Conservation (phyloP, 2,329 filamentous ascomycete genomes). For the Microcyclosporella mali region DNA sequence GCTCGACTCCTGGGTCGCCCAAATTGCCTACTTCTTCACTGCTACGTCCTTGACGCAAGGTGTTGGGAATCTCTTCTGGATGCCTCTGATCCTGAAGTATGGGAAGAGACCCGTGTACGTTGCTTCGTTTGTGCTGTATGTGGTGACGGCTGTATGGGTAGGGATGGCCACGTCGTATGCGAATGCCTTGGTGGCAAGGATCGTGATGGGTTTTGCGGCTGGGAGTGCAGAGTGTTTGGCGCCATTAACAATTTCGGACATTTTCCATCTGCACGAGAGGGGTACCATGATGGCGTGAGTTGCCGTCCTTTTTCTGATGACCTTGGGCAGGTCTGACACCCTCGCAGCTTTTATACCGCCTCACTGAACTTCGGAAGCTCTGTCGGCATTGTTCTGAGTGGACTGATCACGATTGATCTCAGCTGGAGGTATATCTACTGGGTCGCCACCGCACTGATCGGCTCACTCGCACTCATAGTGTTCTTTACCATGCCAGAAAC, state of each 20-base stretch:
- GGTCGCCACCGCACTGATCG: slow-evolving; percentile 47
- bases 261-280: slow-evolving; percentile 54
- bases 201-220: slow-evolving; percentile 49
- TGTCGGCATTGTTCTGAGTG: slow-evolving; percentile 29
- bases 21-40: slow-evolving; percentile 50
- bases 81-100: slow-evolving; percentile 36
- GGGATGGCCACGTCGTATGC: slow-evolving; percentile 18
- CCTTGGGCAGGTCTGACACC: background rate
- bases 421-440: slow-evolving; percentile 50
- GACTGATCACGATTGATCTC: slow-evolving; percentile 46
- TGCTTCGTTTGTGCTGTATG: slow-evolving; percentile 21
- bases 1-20: slow-evolving; percentile 33
- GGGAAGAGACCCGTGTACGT: slow-evolving; percentile 33
- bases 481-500: slow-evolving; percentile 54
- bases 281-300: slow-evolving; percentile 47
- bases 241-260: slow-evolving; percentile 49
- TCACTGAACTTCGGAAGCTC: slow-evolving; percentile 25
- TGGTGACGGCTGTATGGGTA: slow-evolving; percentile 19
- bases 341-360: slow-evolving; percentile 21
- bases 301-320: slow-evolving; percentile 11
- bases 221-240: slow-evolving; percentile 47
- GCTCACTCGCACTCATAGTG: slow-evolving; percentile 42
- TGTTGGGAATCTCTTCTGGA: slow-evolving; percentile 34
- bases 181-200: slow-evolving; percentile 39
- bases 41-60: slow-evolving; percentile 47